A percentile compares a stretch with the other conserved stretches of the same genome.
These are phyloP conservation scores for Argentina anserina DNA, from an alignment of 306 rosid species.

Conservation along the genomic window DNA sequence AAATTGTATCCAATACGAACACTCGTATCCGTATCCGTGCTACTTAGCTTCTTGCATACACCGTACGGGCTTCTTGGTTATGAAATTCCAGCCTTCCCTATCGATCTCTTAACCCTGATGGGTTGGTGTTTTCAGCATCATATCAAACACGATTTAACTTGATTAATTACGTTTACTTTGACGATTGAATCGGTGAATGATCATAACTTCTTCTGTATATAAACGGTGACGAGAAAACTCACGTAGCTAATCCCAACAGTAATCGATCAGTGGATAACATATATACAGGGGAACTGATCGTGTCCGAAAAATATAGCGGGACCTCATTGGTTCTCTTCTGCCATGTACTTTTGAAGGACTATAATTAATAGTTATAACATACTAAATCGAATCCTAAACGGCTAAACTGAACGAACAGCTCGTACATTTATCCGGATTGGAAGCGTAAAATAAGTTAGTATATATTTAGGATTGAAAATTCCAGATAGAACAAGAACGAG, in stretches of 20 bases:
- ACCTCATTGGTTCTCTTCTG: neutral
- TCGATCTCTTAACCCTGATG: neutral
- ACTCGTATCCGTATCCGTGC: too few relatives aligned
- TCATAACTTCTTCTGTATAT: neutral
- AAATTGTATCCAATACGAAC: too few relatives aligned
- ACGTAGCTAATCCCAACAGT: neutral
- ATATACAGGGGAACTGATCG: neutral
- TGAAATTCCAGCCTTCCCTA: neutral
- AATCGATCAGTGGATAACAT: neutral
- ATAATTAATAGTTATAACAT: neutral
- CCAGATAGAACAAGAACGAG: too few relatives aligned
- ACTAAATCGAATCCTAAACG: neutral
- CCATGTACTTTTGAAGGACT: neutral
- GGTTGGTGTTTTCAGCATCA: neutral
- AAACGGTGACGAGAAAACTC: too few relatives aligned
- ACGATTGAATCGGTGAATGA: neutral
- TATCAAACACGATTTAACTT: too few relatives aligned
- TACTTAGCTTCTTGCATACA: conserved; percentile 34
- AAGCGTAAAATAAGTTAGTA: too few relatives aligned
- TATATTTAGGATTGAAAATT: too few relatives aligned
- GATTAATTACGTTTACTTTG: neutral
- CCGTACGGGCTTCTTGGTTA: conserved; percentile 23
- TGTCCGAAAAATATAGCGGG: neutral
- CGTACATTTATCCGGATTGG: neutral
- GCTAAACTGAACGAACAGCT: too few relatives aligned